Evolutionary conservation across 176 grass and related monocot species (phyloP).

Genomic region (Typha latifolia): DNA sequence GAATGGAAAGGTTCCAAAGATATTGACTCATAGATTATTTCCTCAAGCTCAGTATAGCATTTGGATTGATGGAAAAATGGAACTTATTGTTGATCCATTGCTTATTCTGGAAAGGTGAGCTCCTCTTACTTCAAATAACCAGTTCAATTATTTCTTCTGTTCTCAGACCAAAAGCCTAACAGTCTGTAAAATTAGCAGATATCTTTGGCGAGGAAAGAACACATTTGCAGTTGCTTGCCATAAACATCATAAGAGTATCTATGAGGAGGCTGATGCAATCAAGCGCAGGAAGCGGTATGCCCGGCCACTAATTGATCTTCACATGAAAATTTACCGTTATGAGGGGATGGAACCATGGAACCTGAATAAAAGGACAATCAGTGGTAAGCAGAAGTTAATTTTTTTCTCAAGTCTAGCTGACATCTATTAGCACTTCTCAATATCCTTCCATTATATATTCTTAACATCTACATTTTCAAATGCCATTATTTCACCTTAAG

Average conservation of each 20-base stretch:
- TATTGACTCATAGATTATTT: slow-evolving; percentile 86
- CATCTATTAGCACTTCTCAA: no score
- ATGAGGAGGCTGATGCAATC: slow-evolving; percentile 89
- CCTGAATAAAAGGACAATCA: slow-evolving; percentile 43
- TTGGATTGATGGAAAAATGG: slow-evolving; percentile 99
- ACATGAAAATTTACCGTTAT: slow-evolving; percentile 93
- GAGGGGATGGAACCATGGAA: slow-evolving; percentile 87
- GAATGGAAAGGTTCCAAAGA: slow-evolving; percentile 95
- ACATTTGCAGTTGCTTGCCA: slow-evolving; percentile 86
- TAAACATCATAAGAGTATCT: slow-evolving; percentile 95
- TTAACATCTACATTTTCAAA: no score
- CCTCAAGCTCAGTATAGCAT: slow-evolving; percentile 94
- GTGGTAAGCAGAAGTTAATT: slow-evolving; percentile 39
- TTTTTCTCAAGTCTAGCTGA: neutral
- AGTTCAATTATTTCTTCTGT: neutral
- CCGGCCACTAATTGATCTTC: slow-evolving; percentile 81
- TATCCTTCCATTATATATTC: no score
- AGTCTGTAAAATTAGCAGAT: slow-evolving; percentile 33
- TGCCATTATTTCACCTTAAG: no score
- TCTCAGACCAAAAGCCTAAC: neutral
- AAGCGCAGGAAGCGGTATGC: slow-evolving; percentile 92
- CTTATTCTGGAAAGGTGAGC: slow-evolving; percentile 89
- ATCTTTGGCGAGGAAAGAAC: slow-evolving; percentile 78
- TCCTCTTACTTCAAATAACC: slow-evolving; percentile 1
- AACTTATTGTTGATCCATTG: slow-evolving; percentile 91